Evolutionary conservation across 1,284 basidiomycete species (phyloP).

Genomic region (Takashimella tepidaria): DNA sequence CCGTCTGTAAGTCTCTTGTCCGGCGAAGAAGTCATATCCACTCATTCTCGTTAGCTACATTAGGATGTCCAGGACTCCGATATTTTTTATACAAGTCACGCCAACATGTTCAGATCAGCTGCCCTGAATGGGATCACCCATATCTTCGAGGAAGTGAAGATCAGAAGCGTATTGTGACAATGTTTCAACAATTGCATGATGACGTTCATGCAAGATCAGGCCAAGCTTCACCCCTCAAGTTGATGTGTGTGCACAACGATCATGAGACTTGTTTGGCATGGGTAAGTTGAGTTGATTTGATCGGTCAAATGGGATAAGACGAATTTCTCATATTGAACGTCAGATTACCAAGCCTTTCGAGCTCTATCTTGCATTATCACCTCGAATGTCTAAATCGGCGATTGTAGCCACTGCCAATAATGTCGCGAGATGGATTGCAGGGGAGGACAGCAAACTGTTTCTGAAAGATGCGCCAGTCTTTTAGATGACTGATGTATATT

Average conservation of each 20-base stretch:
- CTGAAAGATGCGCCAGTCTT: conserved; percentile 82
- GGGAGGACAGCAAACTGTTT: conserved; percentile 75
- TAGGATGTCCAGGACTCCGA: conserved; percentile 78
- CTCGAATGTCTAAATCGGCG: conserved; percentile 76
- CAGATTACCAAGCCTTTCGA: conserved; percentile 92
- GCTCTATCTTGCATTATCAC: conserved; percentile 77
- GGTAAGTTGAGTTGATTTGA: conserved; percentile 24
- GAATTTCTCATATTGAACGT: not conserved
- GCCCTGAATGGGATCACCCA: conserved; percentile 73
- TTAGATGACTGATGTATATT: too few relatives aligned
- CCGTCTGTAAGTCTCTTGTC: conserved; percentile 34
- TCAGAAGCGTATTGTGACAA: conserved; percentile 56
- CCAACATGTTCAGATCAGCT: conserved; percentile 78
- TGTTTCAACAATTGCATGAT: conserved; percentile 80
- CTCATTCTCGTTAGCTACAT: conserved; percentile 48
- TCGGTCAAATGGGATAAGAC: not conserved
- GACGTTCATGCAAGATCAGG: conserved; percentile 78
- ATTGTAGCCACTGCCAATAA: conserved; percentile 80
- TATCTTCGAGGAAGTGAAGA: conserved; percentile 56
- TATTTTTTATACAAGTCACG: conserved; percentile 95
- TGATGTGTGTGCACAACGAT: conserved; percentile 77
- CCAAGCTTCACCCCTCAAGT: conserved; percentile 63
- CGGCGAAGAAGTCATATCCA: not conserved
- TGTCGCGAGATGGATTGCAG: conserved; percentile 83
- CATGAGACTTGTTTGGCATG: conserved; percentile 76